phyloP scores from a whole-genome alignment of 148 eudicot species.

The Fagopyrum homotropicum region DNA sequence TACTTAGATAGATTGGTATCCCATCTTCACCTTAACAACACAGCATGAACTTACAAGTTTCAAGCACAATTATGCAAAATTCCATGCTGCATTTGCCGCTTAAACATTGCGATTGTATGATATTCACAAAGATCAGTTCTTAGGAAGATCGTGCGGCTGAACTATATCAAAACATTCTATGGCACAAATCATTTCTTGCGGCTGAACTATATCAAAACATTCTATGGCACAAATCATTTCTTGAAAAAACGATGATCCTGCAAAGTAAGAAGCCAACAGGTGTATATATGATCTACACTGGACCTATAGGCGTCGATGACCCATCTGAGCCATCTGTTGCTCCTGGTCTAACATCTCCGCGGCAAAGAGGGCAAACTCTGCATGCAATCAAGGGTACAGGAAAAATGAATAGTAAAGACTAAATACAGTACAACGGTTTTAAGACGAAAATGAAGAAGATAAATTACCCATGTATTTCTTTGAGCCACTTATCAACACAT shows the following conservation, averaged over 20 bases:
- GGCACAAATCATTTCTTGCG: not conserved
- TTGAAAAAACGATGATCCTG: not conserved
- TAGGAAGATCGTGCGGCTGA: not conserved
- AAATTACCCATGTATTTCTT: slow-evolving; percentile 76
- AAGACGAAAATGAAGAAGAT: not conserved
- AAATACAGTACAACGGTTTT: not conserved
- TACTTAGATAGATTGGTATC: not conserved
- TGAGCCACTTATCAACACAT: slow-evolving; percentile 89
- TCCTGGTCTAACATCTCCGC: slow-evolving; percentile 50
- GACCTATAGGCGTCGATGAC: not conserved
- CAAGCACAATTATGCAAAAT: not conserved
- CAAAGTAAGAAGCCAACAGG: not conserved
- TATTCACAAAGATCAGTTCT: not conserved
- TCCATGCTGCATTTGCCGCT: not conserved
- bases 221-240: not conserved
- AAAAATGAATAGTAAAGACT: not conserved
- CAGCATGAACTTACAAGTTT: not conserved
- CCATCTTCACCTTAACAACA: not conserved
- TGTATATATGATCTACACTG: not conserved
- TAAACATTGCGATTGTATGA: not conserved
- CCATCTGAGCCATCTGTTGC: slow-evolving; percentile 16
- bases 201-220: not conserved
- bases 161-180: not conserved
- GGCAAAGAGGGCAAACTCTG: slow-evolving; percentile 87
- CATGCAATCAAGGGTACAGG: slow-evolving; percentile 2